phyloP scores from a whole-genome alignment of 2,329 filamentous ascomycete genomes.

The Karstenula rhodostoma region DNA sequence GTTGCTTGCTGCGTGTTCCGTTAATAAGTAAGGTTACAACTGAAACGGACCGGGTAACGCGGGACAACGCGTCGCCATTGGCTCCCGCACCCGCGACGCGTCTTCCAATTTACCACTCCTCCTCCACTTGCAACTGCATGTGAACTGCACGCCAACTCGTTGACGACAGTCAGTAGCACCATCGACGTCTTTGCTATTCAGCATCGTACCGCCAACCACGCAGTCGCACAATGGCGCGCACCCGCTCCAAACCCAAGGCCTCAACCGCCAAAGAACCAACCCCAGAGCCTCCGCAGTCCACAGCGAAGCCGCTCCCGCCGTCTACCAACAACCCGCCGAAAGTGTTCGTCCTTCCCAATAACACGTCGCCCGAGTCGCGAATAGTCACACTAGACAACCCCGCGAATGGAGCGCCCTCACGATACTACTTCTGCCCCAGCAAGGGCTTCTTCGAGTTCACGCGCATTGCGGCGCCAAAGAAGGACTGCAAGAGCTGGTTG shows the following conservation, averaged over 20 bases:
- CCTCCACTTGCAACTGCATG: neutral
- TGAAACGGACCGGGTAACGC: slow-evolving; percentile 45
- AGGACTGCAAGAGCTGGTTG: slow-evolving; percentile 63
- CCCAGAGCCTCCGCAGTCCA: slow-evolving; percentile 33
- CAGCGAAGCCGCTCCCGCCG: slow-evolving; percentile 43
- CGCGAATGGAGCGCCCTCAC: slow-evolving; percentile 54
- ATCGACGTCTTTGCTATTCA: neutral
- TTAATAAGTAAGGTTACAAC: slow-evolving; percentile 37
- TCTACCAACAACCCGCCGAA: slow-evolving; percentile 56
- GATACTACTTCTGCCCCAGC: slow-evolving; percentile 67
- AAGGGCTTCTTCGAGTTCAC: slow-evolving; percentile 70
- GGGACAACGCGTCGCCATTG: slow-evolving; percentile 32
- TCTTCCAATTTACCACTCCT: neutral
- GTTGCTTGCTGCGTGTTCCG: slow-evolving; percentile 31
- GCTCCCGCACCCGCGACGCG: slow-evolving; percentile 13
- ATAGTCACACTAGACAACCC: slow-evolving; percentile 66
- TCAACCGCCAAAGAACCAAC: slow-evolving; percentile 24
- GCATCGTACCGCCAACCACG: neutral
- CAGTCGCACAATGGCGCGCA: slow-evolving; percentile 41
- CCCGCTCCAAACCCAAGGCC: slow-evolving; percentile 48
- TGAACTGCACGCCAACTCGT: neutral
- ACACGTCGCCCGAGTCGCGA: slow-evolving; percentile 60
- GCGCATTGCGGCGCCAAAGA: slow-evolving; percentile 60
- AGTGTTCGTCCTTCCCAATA: slow-evolving; percentile 65
- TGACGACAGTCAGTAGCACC: neutral